Conservation (phyloP, 768 basidiomycete genomes). For the Crassisporium funariophilum region DNA sequence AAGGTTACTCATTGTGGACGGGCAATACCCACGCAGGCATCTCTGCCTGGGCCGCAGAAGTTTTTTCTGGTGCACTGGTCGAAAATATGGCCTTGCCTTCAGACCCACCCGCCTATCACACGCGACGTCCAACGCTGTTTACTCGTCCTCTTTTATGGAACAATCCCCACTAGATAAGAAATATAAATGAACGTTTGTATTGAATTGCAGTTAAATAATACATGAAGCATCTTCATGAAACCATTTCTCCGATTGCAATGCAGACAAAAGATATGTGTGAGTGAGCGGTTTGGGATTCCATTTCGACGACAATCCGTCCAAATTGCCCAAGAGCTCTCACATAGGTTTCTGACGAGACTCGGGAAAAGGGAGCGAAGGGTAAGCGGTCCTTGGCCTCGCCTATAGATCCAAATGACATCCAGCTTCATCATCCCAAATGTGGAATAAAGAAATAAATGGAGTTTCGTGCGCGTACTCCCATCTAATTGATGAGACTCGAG, state of each 20-base stretch:
- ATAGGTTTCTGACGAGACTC: not conserved
- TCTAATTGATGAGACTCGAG: not conserved
- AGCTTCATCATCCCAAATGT: constrained; percentile 1
- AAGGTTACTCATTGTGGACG: too few relatives aligned
- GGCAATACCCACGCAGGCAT: too few relatives aligned
- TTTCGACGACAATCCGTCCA: not conserved
- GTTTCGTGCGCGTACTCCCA: not conserved
- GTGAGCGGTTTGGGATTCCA: constrained; percentile 1
- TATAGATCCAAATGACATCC: not conserved
- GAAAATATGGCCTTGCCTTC: too few relatives aligned
- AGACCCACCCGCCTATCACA: too few relatives aligned
- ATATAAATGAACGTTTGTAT: too few relatives aligned
- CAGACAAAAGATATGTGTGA: not conserved
- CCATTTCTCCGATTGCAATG: not conserved
- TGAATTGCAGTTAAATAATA: not conserved
- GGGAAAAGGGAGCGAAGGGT: not conserved
- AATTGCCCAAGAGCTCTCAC: not conserved
- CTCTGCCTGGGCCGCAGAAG: too few relatives aligned
- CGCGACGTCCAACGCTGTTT: too few relatives aligned
- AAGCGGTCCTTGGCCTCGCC: not conserved
- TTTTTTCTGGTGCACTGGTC: too few relatives aligned
- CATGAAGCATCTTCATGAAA: not conserved
- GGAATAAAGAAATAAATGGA: not conserved
- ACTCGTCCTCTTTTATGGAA: too few relatives aligned
- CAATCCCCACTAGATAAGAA: too few relatives aligned